Evolutionary conservation across 1,284 basidiomycete species (phyloP), one percentile per base, ranked within the genome.

Genomic region (Pholiota adiposa): DNA sequence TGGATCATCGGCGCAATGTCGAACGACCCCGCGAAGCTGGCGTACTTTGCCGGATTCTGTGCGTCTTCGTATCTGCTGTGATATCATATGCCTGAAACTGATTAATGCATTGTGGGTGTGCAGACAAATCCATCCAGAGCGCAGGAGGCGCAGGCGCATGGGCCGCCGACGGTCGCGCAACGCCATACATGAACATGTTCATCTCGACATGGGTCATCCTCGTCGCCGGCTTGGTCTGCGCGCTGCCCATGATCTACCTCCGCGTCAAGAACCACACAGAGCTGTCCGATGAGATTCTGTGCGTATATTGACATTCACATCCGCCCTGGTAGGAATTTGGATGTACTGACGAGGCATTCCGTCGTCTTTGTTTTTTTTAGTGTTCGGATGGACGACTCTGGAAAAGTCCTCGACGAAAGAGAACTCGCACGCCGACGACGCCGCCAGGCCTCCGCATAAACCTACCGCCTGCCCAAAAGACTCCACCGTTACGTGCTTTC

Each of bases 1-100:
- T 85, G 83, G 84, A 70, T 83, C 51, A 82, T 85, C 77, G 84
- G 84, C 48, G 81, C 83, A 9, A 83, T 87, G 81, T 83, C 81
- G 3, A 85, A 86, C 58, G 82, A 86, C 64, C 80, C 83, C 4
- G 79, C 75, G 19, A 83, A 84, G 64, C 74, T 88, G 21, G 84
- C 85, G 1, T 75, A 85, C 64, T 81, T 86, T 63, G 73, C 80
- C 36, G 80, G 81, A 59, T 78, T 82, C 63, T 83, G 80, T 82
- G 58, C 54, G 77, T 38, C 6, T 38, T 16, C 14, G 4, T 38
- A 7, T 38, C 4, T n/a, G 4, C 14, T 38, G 14, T 72, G 6
- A 44, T 33, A 14, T 40, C 44, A 27, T n/a, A 67, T 36, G 31
- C 54, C 54, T 16, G 5, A n/a, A 11, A 48, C 27, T 18, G 11